A percentile compares a stretch with the other conserved stretches of the same genome.
These are phyloP conservation scores for Chenopodium formosanum DNA, from an alignment of 148 eudicot genomes.

Conservation along the genomic window DNA sequence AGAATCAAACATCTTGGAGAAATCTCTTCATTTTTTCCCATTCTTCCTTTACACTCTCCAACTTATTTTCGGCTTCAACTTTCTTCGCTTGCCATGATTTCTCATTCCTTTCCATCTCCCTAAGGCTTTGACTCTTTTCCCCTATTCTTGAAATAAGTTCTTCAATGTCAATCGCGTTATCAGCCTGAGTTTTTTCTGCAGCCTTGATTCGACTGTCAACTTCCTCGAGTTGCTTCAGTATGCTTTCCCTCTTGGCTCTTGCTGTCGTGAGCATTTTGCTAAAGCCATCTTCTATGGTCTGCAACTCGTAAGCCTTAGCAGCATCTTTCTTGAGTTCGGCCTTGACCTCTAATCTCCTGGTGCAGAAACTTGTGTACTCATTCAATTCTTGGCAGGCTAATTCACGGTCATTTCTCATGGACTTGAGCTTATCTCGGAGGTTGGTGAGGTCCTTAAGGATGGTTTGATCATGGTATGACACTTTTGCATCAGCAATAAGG, in stretches of 20 bases:
- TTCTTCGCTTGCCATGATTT: constrained; percentile 25
- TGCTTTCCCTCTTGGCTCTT: constrained; percentile 30
- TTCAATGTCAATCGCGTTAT: constrained; percentile 32
- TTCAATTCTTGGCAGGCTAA: constrained; percentile 25
- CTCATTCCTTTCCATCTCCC: constrained; percentile 37
- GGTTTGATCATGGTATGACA: constrained; percentile 1
- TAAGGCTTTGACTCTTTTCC: constrained; percentile 31
- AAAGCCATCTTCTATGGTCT: constrained; percentile 34
- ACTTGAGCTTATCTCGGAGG: constrained; percentile 20
- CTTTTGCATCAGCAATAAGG: constrained; percentile 26
- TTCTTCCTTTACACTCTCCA: constrained; percentile 35
- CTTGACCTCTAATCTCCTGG: constrained; percentile 25
- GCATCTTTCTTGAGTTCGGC: constrained; percentile 33
- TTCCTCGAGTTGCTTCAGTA: constrained; percentile 37
- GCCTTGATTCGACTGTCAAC: constrained; percentile 31
- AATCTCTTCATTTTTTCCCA: constrained; percentile 32
- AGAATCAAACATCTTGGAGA: constrained; percentile 28
- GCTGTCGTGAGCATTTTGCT: constrained; percentile 23
- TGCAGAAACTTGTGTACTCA: constrained; percentile 22
- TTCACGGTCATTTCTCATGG: constrained; percentile 28
- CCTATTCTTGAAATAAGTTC: constrained; percentile 30
- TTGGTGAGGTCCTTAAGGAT: background rate
- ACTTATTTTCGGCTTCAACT: constrained; percentile 29
- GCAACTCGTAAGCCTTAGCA: constrained; percentile 38
- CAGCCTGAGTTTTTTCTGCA: constrained; percentile 25